These are phyloP conservation scores for Drechslerella dactyloides DNA, from an alignment of 2,329 filamentous ascomycete species.

Conservation along the genomic window DNA sequence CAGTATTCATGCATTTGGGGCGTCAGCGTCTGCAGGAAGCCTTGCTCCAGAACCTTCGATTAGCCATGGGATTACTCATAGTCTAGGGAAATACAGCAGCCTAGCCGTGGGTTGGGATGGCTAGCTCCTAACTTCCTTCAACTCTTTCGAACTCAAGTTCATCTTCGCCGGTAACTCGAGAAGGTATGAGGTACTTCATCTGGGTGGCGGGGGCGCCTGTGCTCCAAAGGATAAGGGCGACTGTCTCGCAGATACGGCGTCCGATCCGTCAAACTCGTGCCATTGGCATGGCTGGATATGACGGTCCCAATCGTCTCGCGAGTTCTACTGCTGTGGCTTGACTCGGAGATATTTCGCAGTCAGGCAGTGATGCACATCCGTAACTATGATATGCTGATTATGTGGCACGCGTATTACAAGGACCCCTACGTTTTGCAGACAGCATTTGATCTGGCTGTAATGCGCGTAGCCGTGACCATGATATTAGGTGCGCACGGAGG, in stretches of 20 bases:
- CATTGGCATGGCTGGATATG: slow-evolving; percentile 4
- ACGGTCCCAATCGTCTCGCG: too few species aligned
- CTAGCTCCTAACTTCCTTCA: neutral
- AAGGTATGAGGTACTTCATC: neutral
- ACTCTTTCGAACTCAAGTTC: neutral
- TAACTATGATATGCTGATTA: too few species aligned
- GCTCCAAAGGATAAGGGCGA: neutral
- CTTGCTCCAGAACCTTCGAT: neutral
- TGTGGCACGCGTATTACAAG: too few species aligned
- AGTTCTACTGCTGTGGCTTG: too few species aligned
- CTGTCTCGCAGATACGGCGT: neutral
- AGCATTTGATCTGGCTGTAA: too few species aligned
- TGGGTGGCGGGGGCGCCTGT: neutral
- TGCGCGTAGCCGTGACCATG: too few species aligned
- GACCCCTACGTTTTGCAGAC: too few species aligned
- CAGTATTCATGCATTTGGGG: slow-evolving; percentile 1
- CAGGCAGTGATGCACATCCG: too few species aligned
- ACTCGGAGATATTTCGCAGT: too few species aligned
- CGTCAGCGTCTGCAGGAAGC: slow-evolving; percentile 1
- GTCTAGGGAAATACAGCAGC: neutral
- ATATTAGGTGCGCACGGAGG: too few species aligned
- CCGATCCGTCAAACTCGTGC: neutral
- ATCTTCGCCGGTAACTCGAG: neutral
- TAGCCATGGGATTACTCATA: slow-evolving; percentile 6
- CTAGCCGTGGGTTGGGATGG: neutral